Conservation (phyloP, 2,329 filamentous ascomycete genomes). For the Escovopsis sp. region DNA sequence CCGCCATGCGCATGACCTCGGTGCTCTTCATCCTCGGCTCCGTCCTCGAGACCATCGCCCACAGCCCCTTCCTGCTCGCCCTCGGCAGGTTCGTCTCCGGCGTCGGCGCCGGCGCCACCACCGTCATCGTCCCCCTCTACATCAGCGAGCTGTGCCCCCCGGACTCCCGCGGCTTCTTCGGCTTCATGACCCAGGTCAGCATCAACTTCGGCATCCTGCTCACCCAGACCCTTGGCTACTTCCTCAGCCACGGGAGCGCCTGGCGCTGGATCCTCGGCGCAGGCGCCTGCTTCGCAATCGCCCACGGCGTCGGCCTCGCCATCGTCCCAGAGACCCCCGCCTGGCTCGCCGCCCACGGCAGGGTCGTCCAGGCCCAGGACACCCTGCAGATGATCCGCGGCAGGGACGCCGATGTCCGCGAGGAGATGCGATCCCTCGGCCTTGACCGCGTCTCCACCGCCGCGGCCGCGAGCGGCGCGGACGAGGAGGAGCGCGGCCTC, state of each 20-base stretch:
- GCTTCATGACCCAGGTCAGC: slow-evolving; percentile 76
- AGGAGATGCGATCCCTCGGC: slow-evolving; percentile 55
- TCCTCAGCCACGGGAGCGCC: slow-evolving; percentile 60
- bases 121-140: slow-evolving; percentile 88
- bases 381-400: slow-evolving; percentile 67
- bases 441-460: slow-evolving; percentile 10
- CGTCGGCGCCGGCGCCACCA: slow-evolving; percentile 71
- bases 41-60: slow-evolving; percentile 56
- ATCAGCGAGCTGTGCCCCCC: slow-evolving; percentile 82
- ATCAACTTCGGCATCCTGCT: slow-evolving; percentile 82
- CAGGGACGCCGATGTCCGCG: slow-evolving; percentile 48
- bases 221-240: slow-evolving; percentile 75
- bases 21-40: slow-evolving; percentile 65
- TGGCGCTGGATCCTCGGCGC: slow-evolving; percentile 76
- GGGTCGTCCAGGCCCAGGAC: slow-evolving; percentile 43
- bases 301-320: slow-evolving; percentile 56
- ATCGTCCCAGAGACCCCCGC: slow-evolving; percentile 76
- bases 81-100: slow-evolving; percentile 69
- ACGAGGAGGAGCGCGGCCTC: slow-evolving; percentile 41
- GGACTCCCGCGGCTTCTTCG: slow-evolving; percentile 62
- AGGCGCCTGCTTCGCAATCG: slow-evolving; percentile 51
- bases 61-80: slow-evolving; percentile 50
- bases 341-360: slow-evolving; percentile 63
- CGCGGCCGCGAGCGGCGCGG: slow-evolving; percentile 27
- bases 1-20: slow-evolving; percentile 64